Conservation (phyloP, 2,329 filamentous ascomycete species). For the Dryadomyces sulphureus region DNA sequence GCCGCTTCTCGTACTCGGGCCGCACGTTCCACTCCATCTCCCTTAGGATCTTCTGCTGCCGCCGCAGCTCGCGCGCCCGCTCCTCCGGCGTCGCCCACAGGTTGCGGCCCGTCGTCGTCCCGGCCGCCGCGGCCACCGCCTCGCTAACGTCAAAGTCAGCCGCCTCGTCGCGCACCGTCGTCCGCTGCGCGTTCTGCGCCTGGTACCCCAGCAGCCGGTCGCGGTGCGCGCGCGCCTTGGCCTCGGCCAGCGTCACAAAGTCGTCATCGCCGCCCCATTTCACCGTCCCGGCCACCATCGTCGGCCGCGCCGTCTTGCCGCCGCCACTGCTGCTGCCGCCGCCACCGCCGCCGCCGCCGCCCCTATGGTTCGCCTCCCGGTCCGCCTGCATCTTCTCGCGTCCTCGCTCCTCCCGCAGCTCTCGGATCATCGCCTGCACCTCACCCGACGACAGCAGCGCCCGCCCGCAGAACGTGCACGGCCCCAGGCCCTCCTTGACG, state of each 20-base stretch:
- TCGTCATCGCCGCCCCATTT: slow-evolving; percentile 16
- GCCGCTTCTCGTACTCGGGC: slow-evolving; percentile 80
- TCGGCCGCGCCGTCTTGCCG: slow-evolving; percentile 4
- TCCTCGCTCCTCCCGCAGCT: slow-evolving; percentile 73
- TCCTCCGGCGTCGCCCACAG: slow-evolving; percentile 80
- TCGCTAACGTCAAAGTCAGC: slow-evolving; percentile 39
- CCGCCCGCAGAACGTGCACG: slow-evolving; percentile 78
- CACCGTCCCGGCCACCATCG: slow-evolving; percentile 9
- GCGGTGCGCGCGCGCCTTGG: slow-evolving; percentile 54
- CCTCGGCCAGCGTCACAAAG: slow-evolving; percentile 45
- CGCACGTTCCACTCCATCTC: slow-evolving; percentile 77
- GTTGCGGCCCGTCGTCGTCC: slow-evolving; percentile 25
- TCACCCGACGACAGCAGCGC: slow-evolving; percentile 59
- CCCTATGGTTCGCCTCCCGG: slow-evolving; percentile 51
- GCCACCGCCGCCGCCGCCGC: slow-evolving; percentile 14
- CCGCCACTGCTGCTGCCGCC: slow-evolving; percentile 12
- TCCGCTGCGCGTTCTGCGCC: slow-evolving; percentile 70
- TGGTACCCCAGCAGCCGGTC: slow-evolving; percentile 74
- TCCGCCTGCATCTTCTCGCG: slow-evolving; percentile 75
- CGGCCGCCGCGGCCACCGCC: slow-evolving; percentile 18
- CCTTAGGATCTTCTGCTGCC: slow-evolving; percentile 67
- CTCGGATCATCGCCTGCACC: slow-evolving; percentile 70
- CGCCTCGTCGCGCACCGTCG: slow-evolving; percentile 76
- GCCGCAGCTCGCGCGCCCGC: slow-evolving; percentile 67
- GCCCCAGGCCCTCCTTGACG: slow-evolving; percentile 82